phyloP scores from a whole-genome alignment of 202 grass and related monocot genomes.

The Zizania palustris region DNA sequence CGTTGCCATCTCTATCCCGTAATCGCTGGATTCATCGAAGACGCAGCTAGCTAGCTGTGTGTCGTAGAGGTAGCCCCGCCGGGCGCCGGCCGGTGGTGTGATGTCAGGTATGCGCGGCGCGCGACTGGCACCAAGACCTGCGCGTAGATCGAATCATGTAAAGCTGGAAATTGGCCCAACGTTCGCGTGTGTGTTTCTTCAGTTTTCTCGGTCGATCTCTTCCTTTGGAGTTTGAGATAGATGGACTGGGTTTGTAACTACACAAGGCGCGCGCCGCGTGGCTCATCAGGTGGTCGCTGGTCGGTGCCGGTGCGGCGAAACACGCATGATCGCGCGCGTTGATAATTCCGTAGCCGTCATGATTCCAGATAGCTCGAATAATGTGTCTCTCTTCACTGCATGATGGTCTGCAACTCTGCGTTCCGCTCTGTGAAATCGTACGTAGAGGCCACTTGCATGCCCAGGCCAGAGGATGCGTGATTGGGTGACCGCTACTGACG shows the following conservation, averaged over 20 bases:
- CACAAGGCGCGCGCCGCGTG: background rate
- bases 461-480: background rate
- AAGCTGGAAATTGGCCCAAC: background rate
- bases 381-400: background rate
- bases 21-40: background rate
- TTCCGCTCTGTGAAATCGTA: background rate
- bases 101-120: background rate
- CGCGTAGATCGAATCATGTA: background rate
- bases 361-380: constrained; percentile 11
- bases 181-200: background rate
- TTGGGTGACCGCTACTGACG: background rate
- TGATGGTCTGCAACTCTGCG: too few species aligned
- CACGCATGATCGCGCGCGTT: constrained; percentile 2
- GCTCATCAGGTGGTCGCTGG: background rate
- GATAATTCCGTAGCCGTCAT: constrained; percentile 31
- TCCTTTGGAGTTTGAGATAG: background rate
- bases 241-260: background rate
- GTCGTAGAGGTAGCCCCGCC: background rate
- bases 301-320: too few species aligned
- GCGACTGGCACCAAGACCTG: constrained; percentile 23
- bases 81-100: background rate
- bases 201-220: too few species aligned
- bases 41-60: background rate
- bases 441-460: background rate
- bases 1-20: too few species aligned